Evolutionary conservation across 2,329 filamentous ascomycete genomes (phyloP).

Genomic region (Fusarium humuli): DNA sequence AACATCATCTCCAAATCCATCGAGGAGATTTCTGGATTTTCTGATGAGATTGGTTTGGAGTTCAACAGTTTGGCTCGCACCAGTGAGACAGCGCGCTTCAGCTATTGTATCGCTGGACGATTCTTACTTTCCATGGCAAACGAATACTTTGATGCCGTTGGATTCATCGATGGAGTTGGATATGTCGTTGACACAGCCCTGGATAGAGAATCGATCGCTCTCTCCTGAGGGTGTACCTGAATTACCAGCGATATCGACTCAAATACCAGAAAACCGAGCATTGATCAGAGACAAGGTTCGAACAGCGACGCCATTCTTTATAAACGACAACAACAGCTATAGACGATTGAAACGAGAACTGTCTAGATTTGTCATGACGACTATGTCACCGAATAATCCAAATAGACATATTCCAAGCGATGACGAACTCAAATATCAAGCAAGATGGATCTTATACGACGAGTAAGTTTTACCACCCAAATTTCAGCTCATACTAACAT

Average conservation of each 20-base stretch:
- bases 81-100: slow-evolving; percentile 18
- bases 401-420: slow-evolving; percentile 35
- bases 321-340: slow-evolving; percentile 40
- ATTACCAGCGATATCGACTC: slow-evolving; percentile 14
- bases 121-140: slow-evolving; percentile 18
- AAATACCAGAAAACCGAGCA: slow-evolving; percentile 5
- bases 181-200: slow-evolving; percentile 8
- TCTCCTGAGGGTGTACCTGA: slow-evolving; percentile 19
- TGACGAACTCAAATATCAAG: slow-evolving; percentile 36
- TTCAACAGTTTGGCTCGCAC: slow-evolving; percentile 28
- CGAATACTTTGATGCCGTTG: slow-evolving; percentile 2
- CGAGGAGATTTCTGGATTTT: slow-evolving; percentile 29
- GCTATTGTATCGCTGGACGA: slow-evolving; percentile 3
- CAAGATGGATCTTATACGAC: slow-evolving; percentile 37
- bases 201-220: slow-evolving; percentile 26
- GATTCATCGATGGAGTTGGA: slow-evolving; percentile 25
- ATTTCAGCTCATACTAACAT: neutral
- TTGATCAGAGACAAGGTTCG: slow-evolving; percentile 23
- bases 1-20: slow-evolving; percentile 10
- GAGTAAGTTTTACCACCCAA: slow-evolving; percentile 6
- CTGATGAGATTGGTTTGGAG: slow-evolving; percentile 32
- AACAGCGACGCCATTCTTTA: slow-evolving; percentile 34
- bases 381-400: slow-evolving; percentile 37
- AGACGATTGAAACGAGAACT: slow-evolving; percentile 28
- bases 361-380: slow-evolving; percentile 34